Percentiles rank a stretch among this genome's conserved stretches.
Conservation (phyloP, 306 rosid species). For the Sesbania bispinosa region DNA sequence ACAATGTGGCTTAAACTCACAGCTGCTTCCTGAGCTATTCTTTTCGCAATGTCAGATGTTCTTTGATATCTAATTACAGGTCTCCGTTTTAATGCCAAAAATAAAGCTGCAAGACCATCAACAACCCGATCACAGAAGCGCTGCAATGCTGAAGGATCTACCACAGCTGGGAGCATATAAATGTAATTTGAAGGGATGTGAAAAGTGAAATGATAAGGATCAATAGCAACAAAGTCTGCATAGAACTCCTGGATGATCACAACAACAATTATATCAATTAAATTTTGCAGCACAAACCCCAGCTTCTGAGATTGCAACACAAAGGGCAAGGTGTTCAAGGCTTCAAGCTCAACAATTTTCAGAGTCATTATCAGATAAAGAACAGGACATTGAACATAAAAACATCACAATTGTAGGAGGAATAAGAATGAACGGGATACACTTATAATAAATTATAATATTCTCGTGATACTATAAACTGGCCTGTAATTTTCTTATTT, state of each 20-base stretch:
- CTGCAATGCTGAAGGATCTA: slow-evolving; percentile 71
- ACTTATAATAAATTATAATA: slow-evolving; percentile 7
- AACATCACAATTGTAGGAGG: not conserved
- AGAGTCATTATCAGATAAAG: slow-evolving; percentile 17
- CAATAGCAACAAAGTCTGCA: slow-evolving; percentile 80
- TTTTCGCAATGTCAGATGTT: slow-evolving; percentile 84
- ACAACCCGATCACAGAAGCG: slow-evolving; percentile 71
- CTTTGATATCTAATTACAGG: slow-evolving; percentile 91
- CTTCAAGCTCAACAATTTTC: slow-evolving; percentile 9
- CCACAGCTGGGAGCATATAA: slow-evolving; percentile 92
- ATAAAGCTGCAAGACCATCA: slow-evolving; percentile 85
- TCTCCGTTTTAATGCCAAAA: slow-evolving; percentile 82
- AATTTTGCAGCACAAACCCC: slow-evolving; percentile 15
- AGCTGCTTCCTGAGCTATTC: slow-evolving; percentile 84
- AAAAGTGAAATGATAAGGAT: slow-evolving; percentile 86
- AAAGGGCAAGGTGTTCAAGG: not conserved
- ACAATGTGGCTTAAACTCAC: slow-evolving; percentile 42
- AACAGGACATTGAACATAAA: not conserved
- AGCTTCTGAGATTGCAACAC: slow-evolving; percentile 17
- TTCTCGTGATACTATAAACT: slow-evolving; percentile 8
- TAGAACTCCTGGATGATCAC: slow-evolving; percentile 78
- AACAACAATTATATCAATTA: slow-evolving; percentile 29
- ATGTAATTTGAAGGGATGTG: slow-evolving; percentile 67
- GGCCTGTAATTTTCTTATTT: not conserved
- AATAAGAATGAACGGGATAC: not conserved